Evolutionary conservation across 257 asterid species (phyloP).

Genomic region (Mitragyna speciosa): DNA sequence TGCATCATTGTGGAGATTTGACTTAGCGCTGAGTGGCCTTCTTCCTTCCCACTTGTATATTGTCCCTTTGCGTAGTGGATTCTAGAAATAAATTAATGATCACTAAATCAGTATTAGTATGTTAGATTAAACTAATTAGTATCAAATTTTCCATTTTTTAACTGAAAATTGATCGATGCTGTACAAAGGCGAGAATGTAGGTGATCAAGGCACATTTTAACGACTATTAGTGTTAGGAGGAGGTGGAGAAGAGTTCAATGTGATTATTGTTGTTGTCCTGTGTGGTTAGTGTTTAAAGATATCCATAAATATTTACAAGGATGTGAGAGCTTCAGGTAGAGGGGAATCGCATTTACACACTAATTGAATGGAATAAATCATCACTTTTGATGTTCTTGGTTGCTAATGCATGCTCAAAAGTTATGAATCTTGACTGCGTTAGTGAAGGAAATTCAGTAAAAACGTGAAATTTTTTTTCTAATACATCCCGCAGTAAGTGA

Average conservation of each 20-base stretch:
- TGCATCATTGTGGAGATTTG: constrained; percentile 6
- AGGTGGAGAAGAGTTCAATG: too few relatives aligned
- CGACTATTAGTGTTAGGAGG: background rate
- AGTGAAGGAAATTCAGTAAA: background rate
- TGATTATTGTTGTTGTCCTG: background rate
- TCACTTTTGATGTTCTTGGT: background rate
- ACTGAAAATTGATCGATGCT: background rate
- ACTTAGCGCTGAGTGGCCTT: constrained; percentile 11
- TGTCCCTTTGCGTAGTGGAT: background rate
- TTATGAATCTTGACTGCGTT: background rate
- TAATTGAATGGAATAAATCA: background rate
- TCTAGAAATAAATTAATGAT: background rate
- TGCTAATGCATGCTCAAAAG: background rate
- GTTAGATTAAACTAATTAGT: too few relatives aligned
- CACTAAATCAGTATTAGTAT: background rate
- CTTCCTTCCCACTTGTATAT: background rate
- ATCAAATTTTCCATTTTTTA: background rate
- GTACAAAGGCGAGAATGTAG: background rate
- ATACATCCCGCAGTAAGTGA: background rate
- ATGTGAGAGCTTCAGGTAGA: background rate
- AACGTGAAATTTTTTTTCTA: background rate
- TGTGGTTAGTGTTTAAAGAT: background rate
- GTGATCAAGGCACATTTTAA: background rate
- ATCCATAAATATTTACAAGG: background rate
- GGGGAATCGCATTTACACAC: background rate